A percentile compares a stretch with the other conserved stretches of the same genome.
Conservation (phyloP, 2,329 filamentous ascomycete species). For the Calycina herbarum region DNA sequence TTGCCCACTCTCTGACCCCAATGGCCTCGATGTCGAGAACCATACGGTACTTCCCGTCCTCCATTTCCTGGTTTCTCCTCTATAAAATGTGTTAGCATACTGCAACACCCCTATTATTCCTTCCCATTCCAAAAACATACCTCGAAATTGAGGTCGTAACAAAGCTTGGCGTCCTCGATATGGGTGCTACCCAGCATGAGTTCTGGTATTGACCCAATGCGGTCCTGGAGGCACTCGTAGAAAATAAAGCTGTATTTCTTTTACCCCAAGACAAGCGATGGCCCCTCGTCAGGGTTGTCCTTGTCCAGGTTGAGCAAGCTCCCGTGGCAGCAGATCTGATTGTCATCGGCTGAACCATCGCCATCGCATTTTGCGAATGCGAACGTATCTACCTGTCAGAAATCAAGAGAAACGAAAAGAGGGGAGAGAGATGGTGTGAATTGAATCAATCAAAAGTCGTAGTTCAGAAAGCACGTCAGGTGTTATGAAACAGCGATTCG, state of each 20-base stretch:
- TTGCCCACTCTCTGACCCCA: not conserved
- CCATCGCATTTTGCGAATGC: constrained; percentile 13
- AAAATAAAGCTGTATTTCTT: not conserved
- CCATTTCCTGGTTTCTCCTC: not conserved
- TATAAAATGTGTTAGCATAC: constrained; percentile 1
- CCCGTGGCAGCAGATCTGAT: not conserved
- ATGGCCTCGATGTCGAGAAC: constrained; percentile 8
- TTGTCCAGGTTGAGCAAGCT: constrained; percentile 1
- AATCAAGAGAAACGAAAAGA: not conserved
- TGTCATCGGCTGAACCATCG: constrained; percentile 15
- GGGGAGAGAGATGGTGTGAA: not conserved
- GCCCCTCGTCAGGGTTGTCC: constrained; percentile 1
- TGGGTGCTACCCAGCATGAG: not conserved
- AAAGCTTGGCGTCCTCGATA: not conserved
- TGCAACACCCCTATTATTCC: not conserved
- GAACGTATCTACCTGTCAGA: not conserved
- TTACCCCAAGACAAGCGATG: not conserved
- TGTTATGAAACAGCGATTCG: not conserved
- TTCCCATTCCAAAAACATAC: constrained; percentile 1
- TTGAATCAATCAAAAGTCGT: not conserved
- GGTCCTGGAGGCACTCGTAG: not conserved
- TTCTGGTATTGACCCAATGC: not conserved
- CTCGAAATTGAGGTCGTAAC: not conserved
- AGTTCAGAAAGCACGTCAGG: not conserved
- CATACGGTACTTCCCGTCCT: not conserved